Base-by-base conservation (phyloP, 345 rosid species). In the Acer saccharum region DNA sequence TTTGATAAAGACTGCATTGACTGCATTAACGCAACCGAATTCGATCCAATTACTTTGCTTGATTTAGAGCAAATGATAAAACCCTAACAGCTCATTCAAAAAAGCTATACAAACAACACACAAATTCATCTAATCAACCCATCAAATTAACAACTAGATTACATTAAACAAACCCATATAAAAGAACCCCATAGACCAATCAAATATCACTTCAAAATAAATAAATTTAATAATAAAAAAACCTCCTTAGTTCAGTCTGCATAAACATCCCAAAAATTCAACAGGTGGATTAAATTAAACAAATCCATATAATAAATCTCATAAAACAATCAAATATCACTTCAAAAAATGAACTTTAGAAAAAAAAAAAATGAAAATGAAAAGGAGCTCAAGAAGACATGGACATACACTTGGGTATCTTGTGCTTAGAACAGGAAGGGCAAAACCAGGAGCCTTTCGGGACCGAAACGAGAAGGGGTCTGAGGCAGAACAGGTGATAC, bases 361-460 rank as follows among this genome's bases (percentile, higher is more conserved):
- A 10, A 69, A 57, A 14, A 6, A 7, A 6, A 6, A 52, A 10
- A 17, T n/a, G n/a, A 20, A 68, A 46, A 9, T 3, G 10, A 6
- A 52, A 10, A 20, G 23, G 9, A 17, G n/a, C n/a, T 35, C 14
- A n/a, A 44, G 65, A 55, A 9, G 11, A 25, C 0, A 57, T 39
- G 54, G 44, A 14, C 90, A 54, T 90, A 95, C 99, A 85, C 80
- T 89, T 81, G 55, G 92, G 97, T 76, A 80, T 83, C 80, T 86
- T 83, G 70, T 79, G 84, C 62, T 76, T 78, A 27, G 93, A 82
- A 77, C 99, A 95, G 20, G 87, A 73, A 61, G 88, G 86, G 74
- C 99, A 95, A 35, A 87, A 84, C 99, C 99, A 95, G 16, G 90
- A 87, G 52, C 98, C 97, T 78, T 88, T 93, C 25, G 98, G 99